Percentiles rank a stretch among this genome's conserved stretches.
These are phyloP conservation scores for Ganoderma multipileum DNA, from an alignment of 1,284 basidiomycete genomes.

Conservation along the genomic window DNA sequence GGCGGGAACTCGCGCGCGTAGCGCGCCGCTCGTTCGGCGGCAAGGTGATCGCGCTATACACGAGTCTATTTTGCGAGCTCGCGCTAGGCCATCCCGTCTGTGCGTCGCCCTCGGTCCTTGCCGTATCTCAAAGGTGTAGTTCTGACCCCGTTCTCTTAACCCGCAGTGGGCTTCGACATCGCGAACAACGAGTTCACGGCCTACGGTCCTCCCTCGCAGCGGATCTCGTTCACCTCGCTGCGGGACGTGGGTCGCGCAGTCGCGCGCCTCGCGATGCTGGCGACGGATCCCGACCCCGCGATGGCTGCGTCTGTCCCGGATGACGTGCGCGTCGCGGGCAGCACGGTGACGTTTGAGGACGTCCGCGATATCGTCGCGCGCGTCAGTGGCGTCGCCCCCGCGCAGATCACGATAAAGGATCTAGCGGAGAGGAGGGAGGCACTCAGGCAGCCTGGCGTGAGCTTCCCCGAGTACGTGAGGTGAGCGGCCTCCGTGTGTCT, in stretches of 20 bases:
- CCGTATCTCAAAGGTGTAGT: too few species aligned
- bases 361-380: constrained; percentile 29
- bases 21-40: too few species aligned
- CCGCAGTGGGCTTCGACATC: constrained; percentile 40
- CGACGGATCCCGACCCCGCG: constrained; percentile 37
- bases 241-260: constrained; percentile 36
- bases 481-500: background rate
- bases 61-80: too few species aligned
- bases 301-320: too few species aligned
- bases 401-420: constrained; percentile 25
- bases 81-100: too few species aligned
- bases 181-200: constrained; percentile 31
- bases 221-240: constrained; percentile 33
- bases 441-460: constrained; percentile 10
- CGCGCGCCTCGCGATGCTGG: constrained; percentile 36
- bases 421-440: constrained; percentile 19
- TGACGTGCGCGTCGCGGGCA: constrained; percentile 35
- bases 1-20: too few species aligned
- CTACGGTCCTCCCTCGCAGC: constrained; percentile 30
- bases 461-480: constrained; percentile 11
- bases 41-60: too few species aligned
- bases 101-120: too few species aligned
- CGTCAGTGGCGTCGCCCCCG: constrained; percentile 23
- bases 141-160: too few species aligned
- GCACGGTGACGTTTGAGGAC: constrained; percentile 27